These are phyloP conservation scores for Protomyces inundatus DNA, from an alignment of 1,139 yeast genomes.

Conservation along the genomic window DNA sequence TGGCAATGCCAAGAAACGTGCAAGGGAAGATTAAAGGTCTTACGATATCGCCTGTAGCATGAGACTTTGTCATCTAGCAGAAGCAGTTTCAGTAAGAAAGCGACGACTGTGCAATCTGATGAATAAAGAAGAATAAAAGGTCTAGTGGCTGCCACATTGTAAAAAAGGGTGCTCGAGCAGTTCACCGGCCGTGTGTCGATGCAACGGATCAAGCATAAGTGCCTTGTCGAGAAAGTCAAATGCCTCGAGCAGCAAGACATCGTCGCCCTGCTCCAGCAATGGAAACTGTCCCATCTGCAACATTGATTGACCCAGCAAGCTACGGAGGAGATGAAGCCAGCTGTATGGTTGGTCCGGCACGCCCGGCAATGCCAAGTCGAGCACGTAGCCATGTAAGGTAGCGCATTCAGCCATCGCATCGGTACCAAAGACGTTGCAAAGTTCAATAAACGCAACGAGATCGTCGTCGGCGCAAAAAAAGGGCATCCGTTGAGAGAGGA, in stretches of 20 bases:
- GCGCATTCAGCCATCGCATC: slow-evolving; percentile 29
- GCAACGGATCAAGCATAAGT: slow-evolving; percentile 23
- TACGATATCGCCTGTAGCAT: too few species aligned
- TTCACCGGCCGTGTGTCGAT: slow-evolving; percentile 23
- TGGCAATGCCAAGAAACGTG: slow-evolving; percentile 6
- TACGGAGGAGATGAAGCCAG: slow-evolving; percentile 10
- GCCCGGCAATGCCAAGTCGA: background rate
- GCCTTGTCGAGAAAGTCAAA: slow-evolving; percentile 26
- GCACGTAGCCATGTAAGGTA: slow-evolving; percentile 25
- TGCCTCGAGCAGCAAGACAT: background rate
- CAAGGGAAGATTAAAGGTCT: background rate
- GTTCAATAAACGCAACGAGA: slow-evolving; percentile 27
- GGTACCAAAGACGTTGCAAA: slow-evolving; percentile 26
- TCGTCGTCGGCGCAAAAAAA: slow-evolving; percentile 29
- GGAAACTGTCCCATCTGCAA: slow-evolving; percentile 9
- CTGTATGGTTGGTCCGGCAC: background rate
- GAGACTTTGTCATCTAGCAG: too few species aligned
- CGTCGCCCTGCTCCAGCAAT: slow-evolving; percentile 9
- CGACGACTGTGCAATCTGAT: too few species aligned
- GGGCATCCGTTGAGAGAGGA: slow-evolving; percentile 52
- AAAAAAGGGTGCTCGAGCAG: slow-evolving; percentile 26
- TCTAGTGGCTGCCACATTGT: background rate
- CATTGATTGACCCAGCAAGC: background rate
- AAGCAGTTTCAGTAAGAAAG: too few species aligned
- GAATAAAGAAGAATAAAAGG: background rate